Evolutionary conservation across 1,284 basidiomycete genomes (phyloP), one percentile per base, ranked within the genome.

Genomic region (Flammula alnicola): DNA sequence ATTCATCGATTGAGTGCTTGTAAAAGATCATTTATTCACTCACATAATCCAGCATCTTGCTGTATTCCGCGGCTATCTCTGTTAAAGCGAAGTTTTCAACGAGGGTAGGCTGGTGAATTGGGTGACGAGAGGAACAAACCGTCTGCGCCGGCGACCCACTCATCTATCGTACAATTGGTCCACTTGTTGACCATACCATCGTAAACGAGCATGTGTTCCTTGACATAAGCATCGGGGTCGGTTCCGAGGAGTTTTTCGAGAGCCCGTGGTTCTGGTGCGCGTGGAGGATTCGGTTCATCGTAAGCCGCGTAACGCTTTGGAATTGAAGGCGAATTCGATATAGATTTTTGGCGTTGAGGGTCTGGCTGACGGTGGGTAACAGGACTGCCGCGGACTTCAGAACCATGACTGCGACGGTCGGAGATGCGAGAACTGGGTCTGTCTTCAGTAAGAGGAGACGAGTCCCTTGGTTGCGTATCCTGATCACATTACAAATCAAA

Each of bases 141-240:
- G 42, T 70, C 63, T 8, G 65, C 68, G 8, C 72, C 73, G 29
- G 68, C 62, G 12, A 64, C 51, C 73, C 73, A 73, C 32, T 74
- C 72, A n/a, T 67, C 65, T 55, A 69, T 60, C 3, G 64, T 62
- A 45, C 68, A 72, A 4, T 66, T 58, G 26, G 58, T 64, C 71
- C 71, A 75, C 48, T 62, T 67, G 17, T 57, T 56, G 10, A 63
- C 54, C 41, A 65, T 50, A 23, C 57, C 56, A 29, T 72, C 70
- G 39, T 74, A 74, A 42, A 54, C 58, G 1, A 66, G 67, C 43
- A 62, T 57, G 32, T 68, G 56, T 23, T 65, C 58, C 20, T 65
- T 67, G 19, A 71, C 52, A 46, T 65, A 70, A 2, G 49, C 50
- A 44, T 72, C 63, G 4, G 66, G 61, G 45, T 72, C 68, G 38